A percentile compares a stretch with the other conserved stretches of the same genome.
Evolutionary conservation across 257 asterid genomes (phyloP).

Genomic region (Verbena officinalis): DNA sequence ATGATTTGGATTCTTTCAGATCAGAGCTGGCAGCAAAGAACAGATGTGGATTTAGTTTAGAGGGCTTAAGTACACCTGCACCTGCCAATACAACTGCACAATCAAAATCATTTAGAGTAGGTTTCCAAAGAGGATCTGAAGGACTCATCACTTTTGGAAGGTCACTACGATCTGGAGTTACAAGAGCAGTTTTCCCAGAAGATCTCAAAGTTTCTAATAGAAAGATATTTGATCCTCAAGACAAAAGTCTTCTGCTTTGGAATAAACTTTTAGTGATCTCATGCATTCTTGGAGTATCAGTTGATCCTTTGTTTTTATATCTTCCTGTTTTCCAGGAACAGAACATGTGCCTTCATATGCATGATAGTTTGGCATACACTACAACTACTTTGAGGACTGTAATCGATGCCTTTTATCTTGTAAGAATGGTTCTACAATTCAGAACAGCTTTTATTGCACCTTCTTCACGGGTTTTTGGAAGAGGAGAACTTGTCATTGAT

Average conservation of each 20-base stretch:
- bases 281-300: constrained; percentile 80
- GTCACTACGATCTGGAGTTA: constrained; percentile 75
- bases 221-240: constrained; percentile 94
- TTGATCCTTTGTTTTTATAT: constrained; percentile 89
- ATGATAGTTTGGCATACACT: constrained; percentile 66
- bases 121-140: constrained; percentile 75
- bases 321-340: constrained; percentile 76
- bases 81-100: constrained; percentile 34
- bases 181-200: constrained; percentile 89
- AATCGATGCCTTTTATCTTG: constrained; percentile 66
- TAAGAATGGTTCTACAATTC: constrained; percentile 82
- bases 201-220: constrained; percentile 73
- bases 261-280: constrained; percentile 78
- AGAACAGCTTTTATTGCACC: constrained; percentile 98
- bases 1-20: constrained; percentile 60
- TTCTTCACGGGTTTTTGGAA: constrained; percentile 97
- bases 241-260: constrained; percentile 87
- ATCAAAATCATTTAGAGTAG: constrained; percentile 65
- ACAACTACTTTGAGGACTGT: constrained; percentile 70
- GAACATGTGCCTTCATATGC: constrained; percentile 81
- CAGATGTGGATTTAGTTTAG: constrained; percentile 67
- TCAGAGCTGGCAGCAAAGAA: constrained; percentile 74
- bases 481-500: constrained; percentile 98
- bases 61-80: constrained; percentile 49
- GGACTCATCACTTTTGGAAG: constrained; percentile 84